Evolutionary conservation across 2,329 filamentous ascomycete species (phyloP).

Genomic region (Arthrinium phaeospermum): DNA sequence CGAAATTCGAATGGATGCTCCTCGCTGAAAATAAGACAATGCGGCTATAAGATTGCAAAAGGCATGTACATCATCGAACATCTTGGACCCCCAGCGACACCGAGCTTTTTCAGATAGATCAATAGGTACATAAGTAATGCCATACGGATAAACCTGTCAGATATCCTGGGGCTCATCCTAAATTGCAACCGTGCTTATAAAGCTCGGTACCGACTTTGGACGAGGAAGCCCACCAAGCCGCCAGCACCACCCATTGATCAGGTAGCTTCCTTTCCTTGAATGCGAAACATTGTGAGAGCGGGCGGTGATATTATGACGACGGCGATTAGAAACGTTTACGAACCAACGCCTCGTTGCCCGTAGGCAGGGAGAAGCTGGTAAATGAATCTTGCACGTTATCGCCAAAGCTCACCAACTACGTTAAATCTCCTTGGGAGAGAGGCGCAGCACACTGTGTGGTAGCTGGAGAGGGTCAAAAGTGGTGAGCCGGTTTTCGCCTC

Average conservation of each 20-base stretch:
- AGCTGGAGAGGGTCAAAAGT: neutral
- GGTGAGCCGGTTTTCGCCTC: neutral
- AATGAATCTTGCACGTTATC: conserved; percentile 8
- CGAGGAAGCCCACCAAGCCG: neutral
- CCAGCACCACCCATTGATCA: neutral
- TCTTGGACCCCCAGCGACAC: neutral
- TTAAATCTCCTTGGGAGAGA: neutral
- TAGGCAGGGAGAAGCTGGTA: neutral
- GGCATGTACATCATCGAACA: neutral
- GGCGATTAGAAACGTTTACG: neutral
- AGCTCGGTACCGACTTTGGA: neutral
- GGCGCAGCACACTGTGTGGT: neutral
- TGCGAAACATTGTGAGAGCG: neutral
- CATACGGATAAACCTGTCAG: neutral
- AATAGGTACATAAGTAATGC: neutral
- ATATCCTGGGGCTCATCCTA: neutral
- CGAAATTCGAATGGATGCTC: neutral
- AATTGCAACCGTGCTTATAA: neutral
- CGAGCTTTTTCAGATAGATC: neutral
- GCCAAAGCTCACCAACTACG: neutral
- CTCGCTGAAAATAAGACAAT: neutral
- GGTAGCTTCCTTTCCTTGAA: neutral
- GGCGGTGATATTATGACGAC: conserved; percentile 3
- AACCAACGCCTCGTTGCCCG: neutral
- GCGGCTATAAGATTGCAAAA: neutral